Percentiles rank a stretch among this genome's conserved stretches.
phyloP scores from a whole-genome alignment of 1,139 yeast genomes.

The Pichia sp. region DNA sequence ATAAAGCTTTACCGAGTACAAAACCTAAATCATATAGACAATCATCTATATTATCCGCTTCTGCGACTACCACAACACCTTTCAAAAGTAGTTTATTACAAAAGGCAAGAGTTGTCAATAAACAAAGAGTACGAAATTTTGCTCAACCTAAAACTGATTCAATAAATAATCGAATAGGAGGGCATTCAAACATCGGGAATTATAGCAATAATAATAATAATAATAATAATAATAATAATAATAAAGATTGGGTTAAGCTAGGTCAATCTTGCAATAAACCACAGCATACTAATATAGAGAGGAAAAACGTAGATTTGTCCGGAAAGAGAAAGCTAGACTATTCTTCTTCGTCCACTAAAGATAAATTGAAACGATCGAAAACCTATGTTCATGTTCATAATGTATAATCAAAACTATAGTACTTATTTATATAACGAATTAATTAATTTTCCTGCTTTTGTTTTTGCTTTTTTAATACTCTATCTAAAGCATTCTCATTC shows the following conservation, averaged over 20 bases:
- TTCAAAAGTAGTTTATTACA: slow-evolving; percentile 28
- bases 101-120: slow-evolving; percentile 28
- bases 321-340: not conserved
- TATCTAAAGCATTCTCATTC: slow-evolving; percentile 15
- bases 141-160: slow-evolving; percentile 14
- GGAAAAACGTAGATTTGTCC: too few species aligned
- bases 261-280: not conserved
- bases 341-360: not conserved
- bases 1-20: slow-evolving; percentile 24
- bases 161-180: too few species aligned
- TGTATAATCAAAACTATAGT: not conserved
- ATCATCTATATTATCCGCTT: not conserved
- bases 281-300: too few species aligned
- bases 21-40: not conserved
- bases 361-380: slow-evolving; percentile 5
- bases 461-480: slow-evolving; percentile 20
- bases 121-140: slow-evolving; percentile 24
- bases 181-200: not conserved
- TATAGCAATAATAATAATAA: not conserved
- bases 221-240: too few species aligned
- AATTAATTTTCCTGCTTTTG: not conserved
- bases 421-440: not conserved
- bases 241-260: slow-evolving; percentile 2
- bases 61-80: not conserved
- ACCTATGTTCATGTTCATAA: slow-evolving; percentile 1